Conservation (phyloP, 2,329 filamentous ascomycete species). For the Paraconiothyrium sp. region DNA sequence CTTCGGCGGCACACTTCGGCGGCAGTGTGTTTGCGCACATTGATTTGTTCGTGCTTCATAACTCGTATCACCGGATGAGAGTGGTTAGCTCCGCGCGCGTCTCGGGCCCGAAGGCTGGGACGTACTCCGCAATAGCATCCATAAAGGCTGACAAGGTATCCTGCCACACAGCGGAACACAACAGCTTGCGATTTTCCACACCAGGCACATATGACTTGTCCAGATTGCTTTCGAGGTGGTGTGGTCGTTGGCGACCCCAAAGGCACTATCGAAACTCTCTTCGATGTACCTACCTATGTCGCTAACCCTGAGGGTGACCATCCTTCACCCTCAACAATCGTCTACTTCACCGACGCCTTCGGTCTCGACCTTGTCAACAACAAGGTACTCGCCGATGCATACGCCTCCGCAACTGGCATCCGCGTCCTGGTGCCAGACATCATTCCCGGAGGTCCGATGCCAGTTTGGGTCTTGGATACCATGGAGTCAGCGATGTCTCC, state of each 20-base stretch:
- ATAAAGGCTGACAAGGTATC: background rate
- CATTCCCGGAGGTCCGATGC: conserved; percentile 32
- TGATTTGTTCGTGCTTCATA: background rate
- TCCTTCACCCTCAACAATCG: conserved; percentile 27
- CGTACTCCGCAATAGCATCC: background rate
- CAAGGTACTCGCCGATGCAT: conserved; percentile 36
- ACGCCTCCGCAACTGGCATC: conserved; percentile 23
- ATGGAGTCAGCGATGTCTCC: conserved; percentile 23
- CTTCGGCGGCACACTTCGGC: background rate
- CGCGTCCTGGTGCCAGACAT: conserved; percentile 36
- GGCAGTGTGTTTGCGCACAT: too few relatives aligned
- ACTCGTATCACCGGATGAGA: background rate
- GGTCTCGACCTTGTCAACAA: conserved; percentile 37
- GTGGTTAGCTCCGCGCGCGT: background rate
- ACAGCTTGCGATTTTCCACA: background rate
- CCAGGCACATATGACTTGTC: conserved; percentile 29
- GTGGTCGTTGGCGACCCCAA: conserved; percentile 26
- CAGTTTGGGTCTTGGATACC: conserved; percentile 14
- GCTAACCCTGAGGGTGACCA: conserved; percentile 16
- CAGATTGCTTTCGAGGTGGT: conserved; percentile 36
- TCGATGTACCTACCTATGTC: conserved; percentile 32
- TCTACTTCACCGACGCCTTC: conserved; percentile 37
- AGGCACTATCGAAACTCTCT: conserved; percentile 18
- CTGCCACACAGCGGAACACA: background rate
- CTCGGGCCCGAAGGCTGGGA: background rate